A percentile compares a stretch with the other conserved stretches of the same genome.
These are phyloP conservation scores for Russula sp. DNA, from an alignment of 768 basidiomycete genomes.

Conservation along the genomic window DNA sequence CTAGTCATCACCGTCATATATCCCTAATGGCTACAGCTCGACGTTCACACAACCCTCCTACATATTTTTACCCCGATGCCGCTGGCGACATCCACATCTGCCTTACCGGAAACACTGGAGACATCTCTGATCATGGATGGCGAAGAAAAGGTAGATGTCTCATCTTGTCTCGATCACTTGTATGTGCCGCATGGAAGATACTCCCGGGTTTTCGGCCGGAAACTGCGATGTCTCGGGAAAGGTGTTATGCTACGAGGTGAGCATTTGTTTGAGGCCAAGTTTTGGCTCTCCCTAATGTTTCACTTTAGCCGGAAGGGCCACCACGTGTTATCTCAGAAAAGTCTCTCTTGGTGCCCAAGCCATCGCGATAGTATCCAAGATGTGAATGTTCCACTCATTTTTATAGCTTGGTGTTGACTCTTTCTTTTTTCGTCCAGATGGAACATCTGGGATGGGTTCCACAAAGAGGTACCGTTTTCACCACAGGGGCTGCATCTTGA, in stretches of 20 bases:
- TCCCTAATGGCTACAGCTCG: slow-evolving; percentile 1
- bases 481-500: background rate
- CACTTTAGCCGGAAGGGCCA: slow-evolving; percentile 16
- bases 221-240: slow-evolving; percentile 16
- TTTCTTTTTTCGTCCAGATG: slow-evolving; percentile 3
- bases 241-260: slow-evolving; percentile 19
- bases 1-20: slow-evolving; percentile 10
- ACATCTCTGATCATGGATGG: background rate
- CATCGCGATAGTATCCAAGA: slow-evolving; percentile 10
- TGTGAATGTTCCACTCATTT: slow-evolving; percentile 1
- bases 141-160: slow-evolving; percentile 1
- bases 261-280: background rate
- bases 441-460: slow-evolving; percentile 21
- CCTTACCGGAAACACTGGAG: background rate
- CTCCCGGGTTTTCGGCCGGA: background rate
- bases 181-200: slow-evolving; percentile 10
- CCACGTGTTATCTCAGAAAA: slow-evolving; percentile 17
- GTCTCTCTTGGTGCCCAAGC: slow-evolving; percentile 14
- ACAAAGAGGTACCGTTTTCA: slow-evolving; percentile 13
- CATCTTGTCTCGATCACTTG: slow-evolving; percentile 12
- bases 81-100: slow-evolving; percentile 6
- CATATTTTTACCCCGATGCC: slow-evolving; percentile 1
- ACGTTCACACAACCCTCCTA: background rate
- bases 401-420: background rate
- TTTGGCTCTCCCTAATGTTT: background rate